A percentile compares a stretch with the other conserved stretches of the same genome.
phyloP scores from a whole-genome alignment of 371 early-diverging fungal species.

The Conidiobolus incongruus region DNA sequence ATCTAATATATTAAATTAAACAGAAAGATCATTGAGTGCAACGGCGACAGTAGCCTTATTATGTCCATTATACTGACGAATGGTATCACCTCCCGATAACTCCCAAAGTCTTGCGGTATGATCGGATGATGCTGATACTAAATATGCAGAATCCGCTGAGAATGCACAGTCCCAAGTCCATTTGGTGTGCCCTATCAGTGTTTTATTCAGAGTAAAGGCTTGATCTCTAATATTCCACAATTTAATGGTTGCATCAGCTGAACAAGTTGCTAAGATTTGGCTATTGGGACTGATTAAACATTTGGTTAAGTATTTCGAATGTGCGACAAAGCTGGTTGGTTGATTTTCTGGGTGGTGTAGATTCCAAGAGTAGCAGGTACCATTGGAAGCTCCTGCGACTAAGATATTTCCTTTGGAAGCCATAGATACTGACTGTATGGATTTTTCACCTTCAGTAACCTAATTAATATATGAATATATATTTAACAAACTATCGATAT shows the following conservation, averaged over 20 bases:
- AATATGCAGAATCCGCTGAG: slow-evolving; percentile 75
- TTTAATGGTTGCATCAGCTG: slow-evolving; percentile 63
- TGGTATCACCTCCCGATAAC: slow-evolving; percentile 52
- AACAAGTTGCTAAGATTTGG: slow-evolving; percentile 60
- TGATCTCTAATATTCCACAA: slow-evolving; percentile 36
- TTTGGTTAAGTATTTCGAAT: slow-evolving; percentile 57
- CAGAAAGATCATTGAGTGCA: slow-evolving; percentile 61
- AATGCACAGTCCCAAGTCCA: slow-evolving; percentile 94
- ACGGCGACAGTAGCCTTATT: slow-evolving; percentile 81
- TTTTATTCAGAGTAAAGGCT: slow-evolving; percentile 40
- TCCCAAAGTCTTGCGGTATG: slow-evolving; percentile 78
- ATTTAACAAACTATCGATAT: not conserved
- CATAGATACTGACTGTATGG: slow-evolving; percentile 75
- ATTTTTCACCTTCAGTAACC: slow-evolving; percentile 71
- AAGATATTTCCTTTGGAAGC: slow-evolving; percentile 73
- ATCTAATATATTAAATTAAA: not conserved
- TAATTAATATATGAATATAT: slow-evolving; percentile 6
- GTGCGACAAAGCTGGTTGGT: slow-evolving; percentile 49
- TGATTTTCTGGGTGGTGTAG: too few species aligned
- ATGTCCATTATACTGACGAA: slow-evolving; percentile 76
- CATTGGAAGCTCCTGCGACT: slow-evolving; percentile 81
- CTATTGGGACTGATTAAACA: slow-evolving; percentile 68
- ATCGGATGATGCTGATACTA: slow-evolving; percentile 80
- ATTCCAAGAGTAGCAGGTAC: slow-evolving; percentile 4
- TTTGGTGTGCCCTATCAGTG: slow-evolving; percentile 58